phyloP scores from a whole-genome alignment of 2,329 filamentous ascomycete species.

The Biscogniauxia marginata region DNA sequence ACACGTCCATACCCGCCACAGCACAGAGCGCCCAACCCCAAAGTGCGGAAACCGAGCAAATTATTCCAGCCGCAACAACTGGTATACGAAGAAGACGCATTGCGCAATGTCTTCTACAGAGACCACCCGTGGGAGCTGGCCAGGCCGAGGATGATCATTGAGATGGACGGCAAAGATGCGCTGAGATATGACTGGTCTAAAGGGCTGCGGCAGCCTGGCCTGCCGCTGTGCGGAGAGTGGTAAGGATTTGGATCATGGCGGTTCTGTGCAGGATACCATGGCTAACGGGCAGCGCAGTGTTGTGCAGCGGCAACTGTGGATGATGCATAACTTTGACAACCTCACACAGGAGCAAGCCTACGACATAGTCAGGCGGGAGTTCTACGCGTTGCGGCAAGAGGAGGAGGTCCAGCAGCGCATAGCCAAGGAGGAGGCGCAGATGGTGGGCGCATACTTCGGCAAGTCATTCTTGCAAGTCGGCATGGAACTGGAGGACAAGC shows the following conservation, averaged over 20 bases:
- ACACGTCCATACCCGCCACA: constrained; percentile 52
- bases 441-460: constrained; percentile 87
- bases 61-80: constrained; percentile 80
- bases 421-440: constrained; percentile 81
- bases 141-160: constrained; percentile 78
- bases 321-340: constrained; percentile 64
- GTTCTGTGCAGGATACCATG: too few species aligned
- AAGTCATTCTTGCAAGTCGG: constrained; percentile 71
- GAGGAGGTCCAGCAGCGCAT: constrained; percentile 82
- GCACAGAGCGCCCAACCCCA: constrained; percentile 43
- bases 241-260: constrained; percentile 39
- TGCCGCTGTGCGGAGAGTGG: constrained; percentile 82
- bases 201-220: constrained; percentile 69
- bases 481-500: constrained; percentile 76
- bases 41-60: constrained; percentile 64
- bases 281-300: constrained; percentile 57
- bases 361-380: constrained; percentile 83
- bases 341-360: constrained; percentile 71
- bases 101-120: constrained; percentile 80
- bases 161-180: constrained; percentile 80
- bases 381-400: constrained; percentile 79
- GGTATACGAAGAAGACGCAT: constrained; percentile 76
- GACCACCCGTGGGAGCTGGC: constrained; percentile 98
- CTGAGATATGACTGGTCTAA: constrained; percentile 77
- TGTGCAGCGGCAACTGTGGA: constrained; percentile 84